Evolutionary conservation across 2,329 filamentous ascomycete species (phyloP).

Genomic region (Trichoderma koningii): DNA sequence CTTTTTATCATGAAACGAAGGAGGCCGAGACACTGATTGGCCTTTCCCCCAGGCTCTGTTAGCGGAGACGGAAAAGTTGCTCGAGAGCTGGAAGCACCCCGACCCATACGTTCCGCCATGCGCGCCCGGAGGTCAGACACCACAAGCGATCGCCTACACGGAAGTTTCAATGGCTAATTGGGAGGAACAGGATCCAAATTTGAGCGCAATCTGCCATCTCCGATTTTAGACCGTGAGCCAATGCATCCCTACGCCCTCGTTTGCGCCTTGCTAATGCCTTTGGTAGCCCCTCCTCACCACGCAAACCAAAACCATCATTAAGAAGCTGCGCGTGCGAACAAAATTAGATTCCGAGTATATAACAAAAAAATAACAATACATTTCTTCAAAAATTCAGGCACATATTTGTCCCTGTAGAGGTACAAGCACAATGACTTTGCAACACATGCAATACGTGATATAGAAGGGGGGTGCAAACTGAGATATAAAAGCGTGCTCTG

Average conservation of each 20-base stretch:
- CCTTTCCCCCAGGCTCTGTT: conserved; percentile 66
- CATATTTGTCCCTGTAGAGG: neutral
- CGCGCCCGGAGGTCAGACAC: conserved; percentile 77
- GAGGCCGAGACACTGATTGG: neutral
- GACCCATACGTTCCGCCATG: conserved; percentile 89
- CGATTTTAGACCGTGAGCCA: conserved; percentile 76
- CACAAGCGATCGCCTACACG: neutral
- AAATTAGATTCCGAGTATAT: conserved; percentile 15
- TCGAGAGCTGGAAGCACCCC: conserved; percentile 96
- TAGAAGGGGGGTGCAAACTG: neutral
- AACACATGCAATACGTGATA: neutral
- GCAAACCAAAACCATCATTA: conserved; percentile 17
- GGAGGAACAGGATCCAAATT: conserved; percentile 77
- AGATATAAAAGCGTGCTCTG: neutral
- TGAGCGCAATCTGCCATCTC: conserved; percentile 85
- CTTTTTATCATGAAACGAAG: neutral
- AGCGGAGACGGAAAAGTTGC: conserved; percentile 81
- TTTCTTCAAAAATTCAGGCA: neutral
- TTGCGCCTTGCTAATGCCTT: conserved; percentile 14
- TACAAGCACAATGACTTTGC: no score
- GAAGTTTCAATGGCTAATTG: conserved; percentile 6
- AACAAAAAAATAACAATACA: neutral
- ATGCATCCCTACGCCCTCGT: neutral
- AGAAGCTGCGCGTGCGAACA: neutral
- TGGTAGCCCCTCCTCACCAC: conserved; percentile 26